phyloP scores from a whole-genome alignment of 1,139 yeast genomes.

The Geotrichum histeridarum region DNA sequence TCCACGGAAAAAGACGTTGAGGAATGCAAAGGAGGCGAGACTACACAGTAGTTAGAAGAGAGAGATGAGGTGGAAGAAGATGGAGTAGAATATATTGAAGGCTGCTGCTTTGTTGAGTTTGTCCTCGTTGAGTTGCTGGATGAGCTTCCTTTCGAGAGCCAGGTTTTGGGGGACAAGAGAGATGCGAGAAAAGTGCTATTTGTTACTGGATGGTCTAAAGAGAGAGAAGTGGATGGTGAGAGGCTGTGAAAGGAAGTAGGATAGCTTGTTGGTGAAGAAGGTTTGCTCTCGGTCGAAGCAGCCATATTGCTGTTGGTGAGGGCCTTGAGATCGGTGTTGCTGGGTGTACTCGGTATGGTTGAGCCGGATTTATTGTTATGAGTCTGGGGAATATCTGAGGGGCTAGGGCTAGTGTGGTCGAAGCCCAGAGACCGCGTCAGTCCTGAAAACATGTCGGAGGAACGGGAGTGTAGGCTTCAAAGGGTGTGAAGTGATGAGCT shows the following conservation, averaged over 20 bases:
- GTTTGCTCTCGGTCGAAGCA: background rate
- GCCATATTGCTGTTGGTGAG: background rate
- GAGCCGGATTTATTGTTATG: background rate
- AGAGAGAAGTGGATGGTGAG: slow-evolving; percentile 12
- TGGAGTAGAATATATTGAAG: slow-evolving; percentile 9
- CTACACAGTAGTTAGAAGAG: slow-evolving; percentile 11
- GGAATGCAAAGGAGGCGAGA: slow-evolving; percentile 2
- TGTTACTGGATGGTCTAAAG: slow-evolving; percentile 7
- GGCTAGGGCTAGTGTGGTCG: slow-evolving; percentile 8
- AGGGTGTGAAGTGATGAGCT: too few relatives aligned
- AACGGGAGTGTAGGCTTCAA: too few relatives aligned
- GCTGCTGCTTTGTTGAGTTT: slow-evolving; percentile 2
- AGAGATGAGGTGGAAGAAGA: slow-evolving; percentile 10
- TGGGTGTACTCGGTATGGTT: background rate
- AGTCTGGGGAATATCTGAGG: background rate
- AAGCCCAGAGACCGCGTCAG: slow-evolving; percentile 11
- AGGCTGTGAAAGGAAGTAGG: slow-evolving; percentile 2
- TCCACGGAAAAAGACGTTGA: background rate
- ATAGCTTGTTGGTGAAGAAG: background rate
- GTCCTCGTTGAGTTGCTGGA: background rate
- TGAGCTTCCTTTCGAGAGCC: slow-evolving; percentile 5
- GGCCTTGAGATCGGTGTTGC: background rate
- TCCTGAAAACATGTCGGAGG: slow-evolving; percentile 8
- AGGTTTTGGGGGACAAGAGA: slow-evolving; percentile 12
- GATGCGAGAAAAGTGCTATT: background rate